These are phyloP conservation scores for Quillaja saponaria DNA, from an alignment of 306 rosid genomes.

Conservation along the genomic window DNA sequence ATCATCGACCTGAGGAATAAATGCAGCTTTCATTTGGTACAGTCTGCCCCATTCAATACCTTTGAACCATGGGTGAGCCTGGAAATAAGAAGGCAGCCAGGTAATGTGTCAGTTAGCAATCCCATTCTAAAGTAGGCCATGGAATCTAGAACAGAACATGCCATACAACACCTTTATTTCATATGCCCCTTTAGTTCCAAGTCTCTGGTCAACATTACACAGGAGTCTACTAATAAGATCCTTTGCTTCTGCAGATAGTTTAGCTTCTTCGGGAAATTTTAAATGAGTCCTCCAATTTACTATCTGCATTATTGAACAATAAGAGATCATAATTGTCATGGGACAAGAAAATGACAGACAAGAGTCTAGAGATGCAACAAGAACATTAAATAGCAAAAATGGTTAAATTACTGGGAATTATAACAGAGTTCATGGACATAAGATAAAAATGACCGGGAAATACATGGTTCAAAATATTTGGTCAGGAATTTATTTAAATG, in stretches of 20 bases:
- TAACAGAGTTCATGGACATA: too few relatives aligned
- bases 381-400: constrained; percentile 16
- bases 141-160: constrained; percentile 59
- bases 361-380: not conserved
- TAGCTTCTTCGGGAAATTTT: constrained; percentile 98
- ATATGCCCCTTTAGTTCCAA: constrained; percentile 95
- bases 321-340: constrained; percentile 21
- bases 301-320: constrained; percentile 61
- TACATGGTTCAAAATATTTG: constrained; percentile 8
- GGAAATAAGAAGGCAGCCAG: constrained; percentile 39
- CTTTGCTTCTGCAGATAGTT: constrained; percentile 85
- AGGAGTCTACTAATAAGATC: constrained; percentile 84
- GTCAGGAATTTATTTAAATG: not conserved
- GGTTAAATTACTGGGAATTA: too few relatives aligned
- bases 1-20: constrained; percentile 95
- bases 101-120: constrained; percentile 33
- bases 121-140: constrained; percentile 27
- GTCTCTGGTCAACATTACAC: constrained; percentile 94
- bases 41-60: constrained; percentile 88
- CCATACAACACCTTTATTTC: constrained; percentile 95
- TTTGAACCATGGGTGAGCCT: constrained; percentile 97
- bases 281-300: constrained; percentile 95
- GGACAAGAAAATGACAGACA: constrained; percentile 6
- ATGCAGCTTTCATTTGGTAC: constrained; percentile 94
- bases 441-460: not conserved